These are phyloP conservation scores for Ramaria sp. DNA, from an alignment of 768 basidiomycete species.

Conservation along the genomic window DNA sequence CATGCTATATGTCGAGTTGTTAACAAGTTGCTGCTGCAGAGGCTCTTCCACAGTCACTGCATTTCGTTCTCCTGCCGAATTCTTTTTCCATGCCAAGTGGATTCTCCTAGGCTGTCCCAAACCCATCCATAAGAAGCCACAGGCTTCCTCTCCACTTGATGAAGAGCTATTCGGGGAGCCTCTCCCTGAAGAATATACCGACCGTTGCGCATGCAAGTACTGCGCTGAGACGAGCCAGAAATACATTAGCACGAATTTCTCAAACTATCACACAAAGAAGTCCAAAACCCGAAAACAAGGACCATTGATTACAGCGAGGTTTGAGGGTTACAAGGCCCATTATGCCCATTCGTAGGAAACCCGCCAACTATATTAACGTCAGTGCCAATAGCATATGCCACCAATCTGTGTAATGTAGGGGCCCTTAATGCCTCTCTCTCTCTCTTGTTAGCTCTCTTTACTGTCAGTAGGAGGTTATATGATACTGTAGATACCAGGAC, in stretches of 20 bases:
- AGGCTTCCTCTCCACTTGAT: not conserved
- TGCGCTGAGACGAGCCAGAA: not conserved
- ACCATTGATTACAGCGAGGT: not conserved
- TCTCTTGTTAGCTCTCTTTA: too few species aligned
- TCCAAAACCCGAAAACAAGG: not conserved
- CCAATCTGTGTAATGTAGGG: too few species aligned
- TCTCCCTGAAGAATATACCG: constrained; percentile 1
- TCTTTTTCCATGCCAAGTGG: constrained; percentile 10
- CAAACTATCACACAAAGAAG: constrained; percentile 2
- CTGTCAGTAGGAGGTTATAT: too few species aligned
- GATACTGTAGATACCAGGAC: too few species aligned
- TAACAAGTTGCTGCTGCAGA: not conserved
- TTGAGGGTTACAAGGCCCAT: not conserved
- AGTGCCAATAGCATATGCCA: too few species aligned
- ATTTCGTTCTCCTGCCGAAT: constrained; percentile 8
- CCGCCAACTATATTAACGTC: too few species aligned
- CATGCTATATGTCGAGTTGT: not conserved
- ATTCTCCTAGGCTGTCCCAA: constrained; percentile 4
- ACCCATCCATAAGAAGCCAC: not conserved
- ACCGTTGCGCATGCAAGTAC: constrained; percentile 7
- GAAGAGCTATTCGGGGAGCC: not conserved
- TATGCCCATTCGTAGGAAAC: too few species aligned
- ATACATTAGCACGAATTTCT: constrained; percentile 4
- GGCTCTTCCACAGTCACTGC: not conserved
- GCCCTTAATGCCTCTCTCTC: too few species aligned